Evolutionary conservation across 2,329 filamentous ascomycete genomes (phyloP), one percentile per base, ranked within the genome.

Genomic region (Xylariaceae sp.): DNA sequence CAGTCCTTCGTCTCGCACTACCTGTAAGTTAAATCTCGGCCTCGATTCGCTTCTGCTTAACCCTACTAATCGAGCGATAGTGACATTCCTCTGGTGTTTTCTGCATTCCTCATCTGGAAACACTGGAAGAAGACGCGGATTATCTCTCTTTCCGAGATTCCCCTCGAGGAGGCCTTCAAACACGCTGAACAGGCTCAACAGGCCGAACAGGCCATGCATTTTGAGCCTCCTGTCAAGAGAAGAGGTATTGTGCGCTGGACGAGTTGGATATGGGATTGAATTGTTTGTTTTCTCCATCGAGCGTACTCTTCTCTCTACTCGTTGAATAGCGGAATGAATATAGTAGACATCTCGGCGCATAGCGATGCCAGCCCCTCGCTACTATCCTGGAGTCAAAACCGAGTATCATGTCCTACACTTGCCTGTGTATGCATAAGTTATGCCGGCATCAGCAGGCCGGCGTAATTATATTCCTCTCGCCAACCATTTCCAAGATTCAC

Each of bases 91-190:
- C 74, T 86, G 6, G 80, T 86, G 0, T 60, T 80, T 1, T 67
- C 64, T 6, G 78, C 80, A 6, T 89, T 80, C 62, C 58, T 78
- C 9, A 76, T 81, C 45, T 89, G 85, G 81, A 89, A 89, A 68
- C 68, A 84, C 37, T 71, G 79, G 65, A 87, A 86, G 66, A 78
- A 80, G 60, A 86, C 85, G 0, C 79, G 78, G 53, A 64, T 81
- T 7, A 71, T 80, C 6, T 67, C 75, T 0, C 67, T 85, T 3
- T 68, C 73, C 8, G 72, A 76, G 3, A 77, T 85, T 39, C 78
- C 80, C 0, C 67, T 85, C 0, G 65, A 70, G 1, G 75, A 77
- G 6, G 80, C 80, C 0, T 73, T 85, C 2, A 71, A 75, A 19
- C 76, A 80, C 60, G 72, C 71, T 9, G 73, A 75, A 8, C 58